Conservation (phyloP, 2,329 filamentous ascomycete genomes). For the Cryphonectria japonica region DNA sequence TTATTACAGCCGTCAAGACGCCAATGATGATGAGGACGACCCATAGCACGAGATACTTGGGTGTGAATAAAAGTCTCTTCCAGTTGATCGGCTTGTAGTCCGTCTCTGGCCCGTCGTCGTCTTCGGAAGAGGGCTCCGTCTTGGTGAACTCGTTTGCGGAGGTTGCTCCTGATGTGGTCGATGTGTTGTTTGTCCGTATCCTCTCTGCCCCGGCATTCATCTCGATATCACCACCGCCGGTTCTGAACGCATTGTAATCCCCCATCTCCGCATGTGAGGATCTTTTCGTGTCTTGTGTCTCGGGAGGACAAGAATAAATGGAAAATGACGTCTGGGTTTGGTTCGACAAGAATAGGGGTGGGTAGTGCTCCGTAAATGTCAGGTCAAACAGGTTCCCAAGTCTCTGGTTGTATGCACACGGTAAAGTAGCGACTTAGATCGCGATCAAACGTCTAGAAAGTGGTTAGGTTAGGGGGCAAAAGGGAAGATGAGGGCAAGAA, state of each 20-base stretch:
- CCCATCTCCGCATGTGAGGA: conserved; percentile 28
- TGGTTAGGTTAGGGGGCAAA: background rate
- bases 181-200: conserved; percentile 11
- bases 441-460: background rate
- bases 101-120: conserved; percentile 32
- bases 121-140: conserved; percentile 13
- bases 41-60: conserved; percentile 40
- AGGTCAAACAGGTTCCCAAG: background rate
- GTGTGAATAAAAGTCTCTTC: conserved; percentile 40
- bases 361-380: background rate
- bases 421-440: conserved; percentile 2
- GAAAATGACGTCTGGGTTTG: background rate
- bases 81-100: conserved; percentile 42
- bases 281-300: background rate
- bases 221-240: conserved; percentile 26
- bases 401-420: background rate
- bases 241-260: conserved; percentile 21
- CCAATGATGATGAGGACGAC: conserved; percentile 35
- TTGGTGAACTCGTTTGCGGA: conserved; percentile 18
- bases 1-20: conserved; percentile 40
- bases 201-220: conserved; percentile 16
- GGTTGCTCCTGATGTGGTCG: conserved; percentile 20
- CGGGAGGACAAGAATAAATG: background rate
- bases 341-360: background rate
- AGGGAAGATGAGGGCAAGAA: background rate